Base-by-base conservation (phyloP, 495 filamentous ascomycete genomes). In the Podospora pseudocomata region DNA sequence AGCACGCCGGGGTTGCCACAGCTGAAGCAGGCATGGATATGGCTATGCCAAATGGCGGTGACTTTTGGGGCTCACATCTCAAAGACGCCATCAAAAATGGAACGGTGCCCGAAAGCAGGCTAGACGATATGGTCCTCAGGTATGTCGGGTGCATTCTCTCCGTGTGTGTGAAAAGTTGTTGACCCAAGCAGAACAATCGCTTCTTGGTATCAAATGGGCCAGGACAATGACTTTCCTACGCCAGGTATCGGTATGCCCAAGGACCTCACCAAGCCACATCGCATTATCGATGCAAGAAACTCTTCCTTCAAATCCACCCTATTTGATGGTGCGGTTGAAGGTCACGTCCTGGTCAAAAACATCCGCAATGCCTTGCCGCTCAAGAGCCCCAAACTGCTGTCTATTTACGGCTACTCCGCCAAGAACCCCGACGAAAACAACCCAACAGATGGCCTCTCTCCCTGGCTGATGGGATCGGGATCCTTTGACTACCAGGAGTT, bases 271-370 rank as follows among this genome's bases (percentile, higher is more conserved):
- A 49, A 73, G 70, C 74, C 88, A 75, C 80, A 92, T 79, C 49
- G 74, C 72, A 67, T 76, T 18, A 79, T 89, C 60, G 82, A 86
- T 65, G 82, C 78, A 5, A 76, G 81, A 49, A 83, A 83, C 64
- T 76, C 79, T 0, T 69, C 74, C 1, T 79, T 76, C 54, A 79
- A 81, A 39, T 68, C 79, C 2, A 74, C 77, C 2, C 64, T 86
- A 2, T 55, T 85, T 4, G 74, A 84, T 5, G 81, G 82, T 4
- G 86, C 83, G 0, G 68, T 83, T 0, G 84, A 86, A 70, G 80
- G 86, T 32, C 85, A 87, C 65, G 88, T 91, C 6, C 80, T 91
- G 0, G 78, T 89, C 26, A 90, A 90, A 76, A 90, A 91, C 70
- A 80, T 72, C 5, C 81, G 83, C 60, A 79, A 77, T 54, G 78